A percentile compares a stretch with the other conserved stretches of the same genome.
Evolutionary conservation across 2,329 filamentous ascomycete species (phyloP).

Genomic region (Achaetomium macrosporum): DNA sequence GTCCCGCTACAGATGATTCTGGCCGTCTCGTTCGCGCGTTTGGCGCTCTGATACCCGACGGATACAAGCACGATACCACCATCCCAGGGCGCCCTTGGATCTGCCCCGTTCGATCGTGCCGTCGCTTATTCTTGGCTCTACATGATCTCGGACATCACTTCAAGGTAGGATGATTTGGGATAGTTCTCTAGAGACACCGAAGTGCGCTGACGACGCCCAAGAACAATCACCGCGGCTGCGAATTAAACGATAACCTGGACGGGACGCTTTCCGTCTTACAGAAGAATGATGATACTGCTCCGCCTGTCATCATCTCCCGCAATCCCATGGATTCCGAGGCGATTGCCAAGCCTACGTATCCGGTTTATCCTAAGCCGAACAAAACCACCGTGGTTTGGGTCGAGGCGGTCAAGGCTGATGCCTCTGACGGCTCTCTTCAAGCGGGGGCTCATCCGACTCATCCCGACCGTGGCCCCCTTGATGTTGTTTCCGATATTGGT

Average conservation of each 20-base stretch:
- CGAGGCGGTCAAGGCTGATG: not conserved
- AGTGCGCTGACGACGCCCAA: not conserved
- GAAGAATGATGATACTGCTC: not conserved
- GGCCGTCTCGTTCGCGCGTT: not conserved
- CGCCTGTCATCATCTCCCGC: conserved; percentile 7
- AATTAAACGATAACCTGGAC: conserved; percentile 22
- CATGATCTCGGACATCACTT: conserved; percentile 14
- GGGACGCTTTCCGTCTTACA: conserved; percentile 14
- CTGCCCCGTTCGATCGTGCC: conserved; percentile 21
- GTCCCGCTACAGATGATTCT: not conserved
- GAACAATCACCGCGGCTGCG: conserved; percentile 9
- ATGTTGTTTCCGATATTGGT: not conserved
- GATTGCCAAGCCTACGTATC: not conserved
- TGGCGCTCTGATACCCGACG: conserved; percentile 17
- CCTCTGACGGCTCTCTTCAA: not conserved
- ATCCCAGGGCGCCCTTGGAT: conserved; percentile 18
- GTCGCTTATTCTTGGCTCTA: conserved; percentile 3
- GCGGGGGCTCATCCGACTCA: not conserved
- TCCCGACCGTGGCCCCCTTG: not conserved
- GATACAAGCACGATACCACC: conserved; percentile 12
- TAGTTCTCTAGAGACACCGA: not conserved
- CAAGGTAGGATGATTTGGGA: not conserved
- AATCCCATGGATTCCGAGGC: not conserved
- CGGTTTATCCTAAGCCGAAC: not conserved
- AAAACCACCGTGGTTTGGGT: conserved; percentile 9